These are phyloP conservation scores for Piper betle DNA, from an alignment of 164 flowering plant species.

Conservation along the genomic window DNA sequence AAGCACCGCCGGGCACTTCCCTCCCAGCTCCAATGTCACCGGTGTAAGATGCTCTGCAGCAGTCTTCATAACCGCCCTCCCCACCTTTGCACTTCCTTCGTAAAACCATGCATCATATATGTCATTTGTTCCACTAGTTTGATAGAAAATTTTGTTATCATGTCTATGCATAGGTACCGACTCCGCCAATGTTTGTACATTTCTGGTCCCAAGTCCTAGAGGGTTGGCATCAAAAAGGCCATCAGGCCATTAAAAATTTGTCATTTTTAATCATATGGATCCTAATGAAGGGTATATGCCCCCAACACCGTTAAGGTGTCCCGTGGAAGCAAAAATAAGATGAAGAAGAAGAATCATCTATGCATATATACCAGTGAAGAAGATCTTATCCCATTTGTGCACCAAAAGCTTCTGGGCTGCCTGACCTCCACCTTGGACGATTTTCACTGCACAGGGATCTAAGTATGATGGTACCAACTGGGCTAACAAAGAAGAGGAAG, in stretches of 20 bases:
- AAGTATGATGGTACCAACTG: constrained; percentile 44
- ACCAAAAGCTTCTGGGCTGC: constrained; percentile 35
- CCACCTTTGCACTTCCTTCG: constrained; percentile 64
- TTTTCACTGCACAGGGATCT: constrained; percentile 45
- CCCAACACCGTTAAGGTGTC: no score
- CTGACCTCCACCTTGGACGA: constrained; percentile 50
- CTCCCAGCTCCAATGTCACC: constrained; percentile 82
- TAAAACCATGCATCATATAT: background rate
- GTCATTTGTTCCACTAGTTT: no score
- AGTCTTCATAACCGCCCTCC: constrained; percentile 61
- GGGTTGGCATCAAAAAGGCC: constrained; percentile 37
- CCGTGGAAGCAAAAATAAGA: no score
- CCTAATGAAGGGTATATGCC: no score
- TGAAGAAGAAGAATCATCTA: constrained; percentile 54
- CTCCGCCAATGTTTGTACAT: constrained; percentile 36
- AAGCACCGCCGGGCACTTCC: constrained; percentile 69
- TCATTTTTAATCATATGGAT: no score
- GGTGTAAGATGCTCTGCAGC: constrained; percentile 86
- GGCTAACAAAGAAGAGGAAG: constrained; percentile 50
- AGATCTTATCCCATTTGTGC: constrained; percentile 85
- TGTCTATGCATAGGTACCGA: no score
- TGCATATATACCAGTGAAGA: constrained; percentile 62
- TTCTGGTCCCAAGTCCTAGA: no score
- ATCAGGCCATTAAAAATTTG: no score
- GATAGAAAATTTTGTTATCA: no score